A percentile compares a stretch with the other conserved stretches of the same genome.
phyloP scores from a whole-genome alignment of 1,284 basidiomycete genomes.

The Fomitopsis pinicola region DNA sequence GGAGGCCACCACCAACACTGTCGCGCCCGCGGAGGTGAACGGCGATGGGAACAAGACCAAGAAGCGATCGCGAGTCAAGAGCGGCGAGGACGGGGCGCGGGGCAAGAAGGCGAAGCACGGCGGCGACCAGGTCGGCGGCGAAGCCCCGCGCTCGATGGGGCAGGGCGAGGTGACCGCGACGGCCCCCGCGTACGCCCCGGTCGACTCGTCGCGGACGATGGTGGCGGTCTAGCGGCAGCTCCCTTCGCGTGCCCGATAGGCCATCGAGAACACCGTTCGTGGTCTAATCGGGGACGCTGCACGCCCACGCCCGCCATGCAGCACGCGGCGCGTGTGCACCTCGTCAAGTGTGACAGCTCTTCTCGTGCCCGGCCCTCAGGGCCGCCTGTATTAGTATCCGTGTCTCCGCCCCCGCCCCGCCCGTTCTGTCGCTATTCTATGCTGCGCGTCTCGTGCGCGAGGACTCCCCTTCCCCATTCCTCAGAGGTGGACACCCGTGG shows the following conservation, averaged over 20 bases:
- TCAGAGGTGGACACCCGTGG: neutral
- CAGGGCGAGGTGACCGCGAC: conserved; percentile 2
- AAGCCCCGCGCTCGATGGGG: conserved; percentile 4
- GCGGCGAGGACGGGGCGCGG: conserved; percentile 27
- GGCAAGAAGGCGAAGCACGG: conserved; percentile 31
- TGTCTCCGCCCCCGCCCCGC: neutral
- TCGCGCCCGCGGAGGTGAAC: conserved; percentile 19
- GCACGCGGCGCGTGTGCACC: neutral
- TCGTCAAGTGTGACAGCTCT: conserved; percentile 2
- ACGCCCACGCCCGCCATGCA: neutral
- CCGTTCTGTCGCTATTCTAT: neutral
- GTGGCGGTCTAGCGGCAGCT: conserved; percentile 4
- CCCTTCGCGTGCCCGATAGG: too few species aligned
- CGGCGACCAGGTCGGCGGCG: conserved; percentile 12
- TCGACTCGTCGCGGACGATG: conserved; percentile 4
- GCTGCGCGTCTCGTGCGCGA: neutral
- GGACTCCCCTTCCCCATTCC: neutral
- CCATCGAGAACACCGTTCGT: too few species aligned
- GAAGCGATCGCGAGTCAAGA: conserved; percentile 22
- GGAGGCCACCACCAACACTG: conserved; percentile 10
- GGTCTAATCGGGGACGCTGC: neutral
- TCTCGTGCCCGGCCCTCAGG: neutral
- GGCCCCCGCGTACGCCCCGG: conserved; percentile 1
- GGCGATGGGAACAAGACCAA: conserved; percentile 16
- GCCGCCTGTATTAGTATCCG: neutral